Base-by-base conservation (phyloP, 441 rosid genomes). In the Bocquillonia castaneifolia region DNA sequence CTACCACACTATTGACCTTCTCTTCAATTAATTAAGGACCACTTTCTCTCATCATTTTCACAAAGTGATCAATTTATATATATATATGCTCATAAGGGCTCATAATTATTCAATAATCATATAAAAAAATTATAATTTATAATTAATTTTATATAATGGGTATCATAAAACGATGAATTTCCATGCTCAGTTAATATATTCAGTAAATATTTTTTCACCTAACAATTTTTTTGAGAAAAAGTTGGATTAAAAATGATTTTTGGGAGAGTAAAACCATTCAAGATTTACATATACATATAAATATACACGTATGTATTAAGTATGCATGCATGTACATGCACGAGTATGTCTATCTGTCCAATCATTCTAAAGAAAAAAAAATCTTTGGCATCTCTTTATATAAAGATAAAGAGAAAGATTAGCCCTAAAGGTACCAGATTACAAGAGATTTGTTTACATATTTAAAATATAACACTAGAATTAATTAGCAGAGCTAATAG, bases 1-100 rank as follows among this genome's bases (percentile, higher is more conserved):
- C 53, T 74, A 62, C 69, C 51, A 44, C 52, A 44, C 28, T 31
- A 50, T 71, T 70, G 53, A 58, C 75, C 63, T 31, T 26, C 34
- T 42, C 63, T 32, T 6, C 55, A 2, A 6, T 34, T 52, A 36
- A 10, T 36, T 36, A 26, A 25, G 63, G 28, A 6, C 47, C 0
- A n/a, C 15, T 29, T n/a, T 12, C 5, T 20, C 53, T 39, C 23
- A 15, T 17, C 40, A 3, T 57, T 12, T 14, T 13, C 8, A 29
- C 39, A 0, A 13, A 20, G 12, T 59, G 36, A 3, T 3, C 10
- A 48, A 48, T 20, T 17, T 48, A 18, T 48, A 18, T 15, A 18
- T 15, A 48, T 3, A 36, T 36, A 36, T 36, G n/a, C n/a, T n/a
- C n/a, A n/a, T n/a, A n/a, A n/a, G n/a, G n/a, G n/a, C n/a, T n/a